A percentile compares a stretch with the other conserved stretches of the same genome.
Conservation (phyloP, 257 asterid species). For the Sherardia arvensis region DNA sequence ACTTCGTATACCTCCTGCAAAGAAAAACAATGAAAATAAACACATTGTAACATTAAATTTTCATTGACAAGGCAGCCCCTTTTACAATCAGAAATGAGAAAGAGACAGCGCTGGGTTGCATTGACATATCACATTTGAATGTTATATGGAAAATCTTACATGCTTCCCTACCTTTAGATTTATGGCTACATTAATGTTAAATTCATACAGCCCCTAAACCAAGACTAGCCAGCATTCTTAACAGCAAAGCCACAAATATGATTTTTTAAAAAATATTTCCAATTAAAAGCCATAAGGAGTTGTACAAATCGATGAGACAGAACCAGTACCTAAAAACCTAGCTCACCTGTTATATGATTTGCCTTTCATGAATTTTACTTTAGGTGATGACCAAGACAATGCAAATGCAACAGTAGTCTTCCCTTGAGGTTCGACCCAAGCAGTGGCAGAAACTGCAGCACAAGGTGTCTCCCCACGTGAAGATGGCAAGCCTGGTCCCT, state of each 20-base stretch:
- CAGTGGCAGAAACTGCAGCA: conserved; percentile 95
- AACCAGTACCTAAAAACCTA: background rate
- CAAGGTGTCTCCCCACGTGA: conserved; percentile 86
- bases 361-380: conserved; percentile 91
- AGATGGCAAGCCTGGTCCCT: conserved; percentile 78
- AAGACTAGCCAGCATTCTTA: background rate
- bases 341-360: conserved; percentile 80
- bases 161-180: background rate
- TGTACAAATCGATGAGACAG: conserved; percentile 1
- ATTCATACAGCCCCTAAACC: background rate
- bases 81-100: background rate
- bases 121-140: background rate
- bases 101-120: background rate
- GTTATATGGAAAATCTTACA: background rate
- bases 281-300: background rate
- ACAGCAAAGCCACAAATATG: background rate
- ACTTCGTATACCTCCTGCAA: conserved; percentile 94
- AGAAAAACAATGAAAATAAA: conserved; percentile 12
- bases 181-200: background rate
- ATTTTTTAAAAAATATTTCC: background rate
- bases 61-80: background rate
- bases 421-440: conserved; percentile 99
- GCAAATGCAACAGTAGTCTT: conserved; percentile 87
- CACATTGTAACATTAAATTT: background rate
- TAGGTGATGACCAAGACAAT: conserved; percentile 93